Evolutionary conservation across 2,329 filamentous ascomycete genomes (phyloP).

Genomic region (Clarireedia hainanense): DNA sequence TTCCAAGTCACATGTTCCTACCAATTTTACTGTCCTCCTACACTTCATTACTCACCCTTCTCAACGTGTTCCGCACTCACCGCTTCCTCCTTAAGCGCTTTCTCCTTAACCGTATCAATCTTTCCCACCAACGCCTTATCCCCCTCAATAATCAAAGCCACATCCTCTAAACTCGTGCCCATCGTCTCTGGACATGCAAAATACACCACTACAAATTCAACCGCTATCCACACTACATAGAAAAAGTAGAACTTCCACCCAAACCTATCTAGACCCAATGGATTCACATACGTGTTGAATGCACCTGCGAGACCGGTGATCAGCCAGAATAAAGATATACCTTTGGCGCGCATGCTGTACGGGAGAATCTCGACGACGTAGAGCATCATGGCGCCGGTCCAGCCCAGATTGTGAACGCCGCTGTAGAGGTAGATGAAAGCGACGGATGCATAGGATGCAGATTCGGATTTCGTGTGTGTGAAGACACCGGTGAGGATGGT

Average conservation of each 20-base stretch:
- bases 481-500: conserved; percentile 18
- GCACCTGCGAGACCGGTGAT: conserved; percentile 29
- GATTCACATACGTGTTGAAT: conserved; percentile 32
- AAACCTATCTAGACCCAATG: conserved; percentile 38
- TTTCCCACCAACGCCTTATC: conserved; percentile 37
- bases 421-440: conserved; percentile 36
- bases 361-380: conserved; percentile 37
- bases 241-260: conserved; percentile 33
- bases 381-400: conserved; percentile 41
- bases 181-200: conserved; percentile 37
- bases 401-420: conserved; percentile 43
- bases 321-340: conserved; percentile 36
- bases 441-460: conserved; percentile 28
- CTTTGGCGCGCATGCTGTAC: conserved; percentile 32
- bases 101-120: conserved; percentile 9
- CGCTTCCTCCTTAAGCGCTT: conserved; percentile 11
- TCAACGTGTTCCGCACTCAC: conserved; percentile 5
- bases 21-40: background rate
- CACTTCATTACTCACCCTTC: background rate
- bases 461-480: conserved; percentile 12
- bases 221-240: conserved; percentile 45
- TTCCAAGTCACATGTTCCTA: too few relatives aligned
- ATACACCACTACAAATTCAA: conserved; percentile 53
- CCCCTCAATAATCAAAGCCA: conserved; percentile 58
- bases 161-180: conserved; percentile 17